Conservation (phyloP, 148 eudicot species). For the Cornus suecica region DNA sequence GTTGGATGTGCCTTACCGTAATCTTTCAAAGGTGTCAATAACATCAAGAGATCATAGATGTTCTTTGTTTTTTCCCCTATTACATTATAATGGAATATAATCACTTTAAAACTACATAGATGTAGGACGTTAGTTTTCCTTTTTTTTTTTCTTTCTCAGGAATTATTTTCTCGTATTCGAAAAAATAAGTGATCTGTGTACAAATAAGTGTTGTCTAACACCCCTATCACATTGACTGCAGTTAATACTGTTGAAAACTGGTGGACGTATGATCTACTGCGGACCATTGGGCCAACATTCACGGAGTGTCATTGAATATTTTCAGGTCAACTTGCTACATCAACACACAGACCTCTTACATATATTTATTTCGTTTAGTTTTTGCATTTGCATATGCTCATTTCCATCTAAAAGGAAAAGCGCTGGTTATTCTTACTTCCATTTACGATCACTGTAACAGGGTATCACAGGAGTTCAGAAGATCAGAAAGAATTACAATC, state of each 20-base stretch:
- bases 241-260: constrained; percentile 66
- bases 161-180: no score
- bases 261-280: constrained; percentile 70
- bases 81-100: no score
- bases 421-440: background rate
- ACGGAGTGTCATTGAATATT: constrained; percentile 52
- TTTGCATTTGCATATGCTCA: no score
- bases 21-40: background rate
- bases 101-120: background rate
- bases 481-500: constrained; percentile 67
- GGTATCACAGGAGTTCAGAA: constrained; percentile 59
- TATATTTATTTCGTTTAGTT: background rate
- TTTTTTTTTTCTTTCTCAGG: no score
- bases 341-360: no score
- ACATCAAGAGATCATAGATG: no score
- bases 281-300: constrained; percentile 76
- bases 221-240: constrained; percentile 24
- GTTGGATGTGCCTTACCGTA: background rate
- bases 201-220: background rate
- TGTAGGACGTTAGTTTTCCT: no score
- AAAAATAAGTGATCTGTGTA: background rate
- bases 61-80: no score
- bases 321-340: constrained; percentile 49
- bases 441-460: constrained; percentile 26
- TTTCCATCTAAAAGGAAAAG: background rate